phyloP scores from a whole-genome alignment of 768 basidiomycete species.

The Scleroderma citrinum region DNA sequence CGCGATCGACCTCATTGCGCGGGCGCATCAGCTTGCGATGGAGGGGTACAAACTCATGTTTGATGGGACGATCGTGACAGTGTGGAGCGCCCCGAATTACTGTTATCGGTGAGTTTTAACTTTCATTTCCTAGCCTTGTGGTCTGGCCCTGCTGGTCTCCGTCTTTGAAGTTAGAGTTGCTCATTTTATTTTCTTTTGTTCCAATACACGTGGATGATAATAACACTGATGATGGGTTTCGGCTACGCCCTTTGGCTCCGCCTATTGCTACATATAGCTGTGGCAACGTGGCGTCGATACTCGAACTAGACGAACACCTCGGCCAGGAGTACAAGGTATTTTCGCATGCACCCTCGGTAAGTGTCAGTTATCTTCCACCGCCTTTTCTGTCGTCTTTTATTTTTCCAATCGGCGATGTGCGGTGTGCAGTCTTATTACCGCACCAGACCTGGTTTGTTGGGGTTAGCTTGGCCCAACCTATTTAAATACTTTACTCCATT shows the following conservation, averaged over 20 bases:
- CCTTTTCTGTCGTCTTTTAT: background rate
- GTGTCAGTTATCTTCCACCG: slow-evolving; percentile 22
- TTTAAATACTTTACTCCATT: background rate
- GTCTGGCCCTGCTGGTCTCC: background rate
- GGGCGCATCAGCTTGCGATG: slow-evolving; percentile 97
- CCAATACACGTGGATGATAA: background rate
- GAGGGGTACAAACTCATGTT: slow-evolving; percentile 98
- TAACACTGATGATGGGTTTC: background rate
- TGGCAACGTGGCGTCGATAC: slow-evolving; percentile 92
- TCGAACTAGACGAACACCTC: slow-evolving; percentile 90
- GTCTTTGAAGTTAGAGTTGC: slow-evolving; percentile 10
- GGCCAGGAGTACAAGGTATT: slow-evolving; percentile 96
- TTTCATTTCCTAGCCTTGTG: slow-evolving; percentile 6
- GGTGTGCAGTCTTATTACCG: background rate
- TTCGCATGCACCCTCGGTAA: slow-evolving; percentile 78
- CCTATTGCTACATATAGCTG: slow-evolving; percentile 48
- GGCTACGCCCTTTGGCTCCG: background rate
- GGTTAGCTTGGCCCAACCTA: background rate
- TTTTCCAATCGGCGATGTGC: slow-evolving; percentile 7
- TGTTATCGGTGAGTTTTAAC: slow-evolving; percentile 75
- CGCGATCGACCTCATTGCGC: slow-evolving; percentile 88
- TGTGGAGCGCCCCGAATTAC: slow-evolving; percentile 98
- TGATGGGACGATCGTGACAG: slow-evolving; percentile 89
- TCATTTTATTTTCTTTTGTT: slow-evolving; percentile 18
- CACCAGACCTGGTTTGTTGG: background rate